These are phyloP conservation scores for Solanum raphanifolium DNA, from an alignment of 257 asterid species.

Conservation along the genomic window DNA sequence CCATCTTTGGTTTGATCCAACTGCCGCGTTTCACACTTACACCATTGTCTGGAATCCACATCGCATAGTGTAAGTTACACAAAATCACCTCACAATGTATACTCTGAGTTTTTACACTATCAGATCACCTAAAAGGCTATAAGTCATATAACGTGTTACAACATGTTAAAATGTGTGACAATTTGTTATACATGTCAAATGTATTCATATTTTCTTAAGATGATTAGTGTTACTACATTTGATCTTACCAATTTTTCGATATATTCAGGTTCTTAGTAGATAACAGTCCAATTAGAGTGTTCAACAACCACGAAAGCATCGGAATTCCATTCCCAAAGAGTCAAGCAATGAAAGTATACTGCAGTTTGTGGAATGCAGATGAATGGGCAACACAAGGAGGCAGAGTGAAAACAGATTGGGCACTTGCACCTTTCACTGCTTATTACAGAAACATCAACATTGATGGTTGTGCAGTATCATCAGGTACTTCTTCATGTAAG, in stretches of 20 bases:
- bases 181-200: neutral
- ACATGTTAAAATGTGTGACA: neutral
- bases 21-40: slow-evolving; percentile 5
- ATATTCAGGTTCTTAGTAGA: neutral
- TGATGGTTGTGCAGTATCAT: neutral
- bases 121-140: neutral
- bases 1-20: slow-evolving; percentile 7
- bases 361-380: slow-evolving; percentile 2
- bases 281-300: slow-evolving; percentile 1
- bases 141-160: neutral
- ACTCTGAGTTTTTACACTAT: neutral
- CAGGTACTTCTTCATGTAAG: neutral
- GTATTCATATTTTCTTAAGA: neutral
- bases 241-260: neutral
- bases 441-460: neutral
- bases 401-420: neutral
- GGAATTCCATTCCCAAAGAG: slow-evolving; percentile 6
- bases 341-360: neutral
- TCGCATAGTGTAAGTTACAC: neutral
- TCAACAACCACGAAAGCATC: neutral
- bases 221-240: neutral
- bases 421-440: neutral
- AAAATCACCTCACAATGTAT: neutral
- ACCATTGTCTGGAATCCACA: slow-evolving; percentile 5
- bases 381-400: slow-evolving; percentile 2